phyloP scores from a whole-genome alignment of 805 yeast genomes.

The Yamadazyma kitorensis region DNA sequence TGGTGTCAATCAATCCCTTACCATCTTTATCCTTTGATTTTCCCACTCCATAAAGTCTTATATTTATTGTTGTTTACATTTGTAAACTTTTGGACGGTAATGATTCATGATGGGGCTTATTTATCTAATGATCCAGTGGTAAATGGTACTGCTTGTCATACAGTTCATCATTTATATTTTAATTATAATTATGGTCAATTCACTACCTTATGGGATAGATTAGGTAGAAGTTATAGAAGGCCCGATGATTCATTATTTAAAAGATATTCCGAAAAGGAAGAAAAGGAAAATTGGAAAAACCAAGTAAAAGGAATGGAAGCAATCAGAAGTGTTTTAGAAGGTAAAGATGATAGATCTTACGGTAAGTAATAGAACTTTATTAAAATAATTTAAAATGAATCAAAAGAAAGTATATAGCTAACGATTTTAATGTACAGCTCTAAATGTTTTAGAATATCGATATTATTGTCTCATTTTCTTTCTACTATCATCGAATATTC shows the following conservation, averaged over 20 bases:
- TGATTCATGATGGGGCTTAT: slow-evolving; percentile 98
- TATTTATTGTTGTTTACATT: slow-evolving; percentile 81
- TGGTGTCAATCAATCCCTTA: slow-evolving; percentile 90
- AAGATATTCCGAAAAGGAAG: slow-evolving; percentile 48
- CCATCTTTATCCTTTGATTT: slow-evolving; percentile 85
- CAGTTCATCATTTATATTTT: slow-evolving; percentile 94
- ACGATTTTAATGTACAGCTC: too few relatives aligned
- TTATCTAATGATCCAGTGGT: slow-evolving; percentile 89
- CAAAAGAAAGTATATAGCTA: too few relatives aligned
- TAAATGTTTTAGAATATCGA: too few relatives aligned
- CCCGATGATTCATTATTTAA: slow-evolving; percentile 83
- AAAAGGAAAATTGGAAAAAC: slow-evolving; percentile 60
- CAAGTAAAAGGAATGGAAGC: slow-evolving; percentile 75
- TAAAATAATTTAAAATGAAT: too few relatives aligned
- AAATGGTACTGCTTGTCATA: slow-evolving; percentile 98
- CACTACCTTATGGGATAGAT: slow-evolving; percentile 96
- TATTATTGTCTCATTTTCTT: slow-evolving; percentile 17
- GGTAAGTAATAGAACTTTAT: too few relatives aligned
- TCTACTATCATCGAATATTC: slow-evolving; percentile 21
- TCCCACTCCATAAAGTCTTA: slow-evolving; percentile 87
- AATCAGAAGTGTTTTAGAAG: slow-evolving; percentile 79
- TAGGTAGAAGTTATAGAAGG: slow-evolving; percentile 88
- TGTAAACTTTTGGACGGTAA: slow-evolving; percentile 97
- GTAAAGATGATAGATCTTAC: slow-evolving; percentile 74
- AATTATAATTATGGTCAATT: slow-evolving; percentile 98